phyloP scores from a whole-genome alignment of 2,329 filamentous ascomycete species.

The Stromatinia cepivora region DNA sequence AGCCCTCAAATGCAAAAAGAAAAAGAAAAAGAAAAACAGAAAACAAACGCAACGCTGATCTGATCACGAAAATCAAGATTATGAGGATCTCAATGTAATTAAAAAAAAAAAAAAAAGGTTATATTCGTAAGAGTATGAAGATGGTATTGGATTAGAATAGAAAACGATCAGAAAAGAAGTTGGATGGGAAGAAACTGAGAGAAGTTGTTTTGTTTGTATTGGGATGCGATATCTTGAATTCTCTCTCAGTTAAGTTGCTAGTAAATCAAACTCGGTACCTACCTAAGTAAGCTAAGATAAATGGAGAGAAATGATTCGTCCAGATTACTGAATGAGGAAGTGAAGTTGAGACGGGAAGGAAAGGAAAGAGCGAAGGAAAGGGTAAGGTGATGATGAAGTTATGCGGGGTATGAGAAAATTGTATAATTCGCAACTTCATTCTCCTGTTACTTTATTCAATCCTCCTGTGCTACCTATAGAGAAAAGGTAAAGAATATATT shows the following conservation, averaged over 20 bases:
- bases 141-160: not conserved
- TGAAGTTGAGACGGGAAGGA: constrained; percentile 6
- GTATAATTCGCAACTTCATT: not conserved
- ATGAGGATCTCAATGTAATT: not conserved
- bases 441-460: no score
- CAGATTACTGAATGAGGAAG: not conserved
- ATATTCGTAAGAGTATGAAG: not conserved
- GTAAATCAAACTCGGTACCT: constrained; percentile 3
- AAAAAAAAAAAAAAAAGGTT: not conserved
- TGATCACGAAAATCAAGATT: not conserved
- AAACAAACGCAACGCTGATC: not conserved
- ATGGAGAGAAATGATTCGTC: not conserved
- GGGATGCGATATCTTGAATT: not conserved
- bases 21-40: not conserved
- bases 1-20: not conserved
- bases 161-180: not conserved
- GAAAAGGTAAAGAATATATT: no score
- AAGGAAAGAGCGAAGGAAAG: not conserved
- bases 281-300: not conserved
- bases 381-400: not conserved
- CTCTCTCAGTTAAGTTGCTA: not conserved
- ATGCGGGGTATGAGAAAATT: not conserved
- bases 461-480: no score
- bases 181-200: not conserved
- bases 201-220: constrained; percentile 1